phyloP scores from a whole-genome alignment of 371 early-diverging fungal species.

The Massospora cicadina region DNA sequence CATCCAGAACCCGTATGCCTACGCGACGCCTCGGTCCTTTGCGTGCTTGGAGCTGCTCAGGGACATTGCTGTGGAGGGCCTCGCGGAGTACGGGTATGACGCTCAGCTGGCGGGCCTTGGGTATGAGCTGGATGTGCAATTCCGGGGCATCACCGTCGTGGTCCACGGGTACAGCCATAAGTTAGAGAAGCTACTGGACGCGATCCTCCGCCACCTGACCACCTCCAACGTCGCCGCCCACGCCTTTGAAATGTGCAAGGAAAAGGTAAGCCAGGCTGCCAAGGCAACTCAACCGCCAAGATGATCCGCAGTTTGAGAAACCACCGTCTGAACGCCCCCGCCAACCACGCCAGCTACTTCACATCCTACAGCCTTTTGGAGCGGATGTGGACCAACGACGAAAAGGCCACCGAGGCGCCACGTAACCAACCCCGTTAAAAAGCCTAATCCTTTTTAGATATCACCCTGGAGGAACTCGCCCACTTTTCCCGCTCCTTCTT shows the following conservation, averaged over 20 bases:
- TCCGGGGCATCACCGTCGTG: conserved; percentile 45
- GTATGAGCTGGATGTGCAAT: conserved; percentile 43
- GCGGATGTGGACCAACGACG: conserved; percentile 60
- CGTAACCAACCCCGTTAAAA: conserved; percentile 18
- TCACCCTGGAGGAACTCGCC: conserved; percentile 53
- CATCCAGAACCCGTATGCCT: conserved; percentile 12
- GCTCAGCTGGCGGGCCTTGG: conserved; percentile 72
- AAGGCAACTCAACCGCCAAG: conserved; percentile 12
- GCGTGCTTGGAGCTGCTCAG: conserved; percentile 44
- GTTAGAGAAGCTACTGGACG: conserved; percentile 41
- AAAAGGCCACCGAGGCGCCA: conserved; percentile 39
- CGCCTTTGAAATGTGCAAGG: conserved; percentile 56
- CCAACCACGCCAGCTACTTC: conserved; percentile 61
- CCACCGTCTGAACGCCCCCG: conserved; percentile 47
- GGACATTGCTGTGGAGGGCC: conserved; percentile 54
- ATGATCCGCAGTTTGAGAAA: conserved; percentile 48
- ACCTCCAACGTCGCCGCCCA: conserved; percentile 36
- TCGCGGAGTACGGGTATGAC: conserved; percentile 71
- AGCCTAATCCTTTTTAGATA: background rate
- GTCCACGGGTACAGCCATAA: conserved; percentile 78
- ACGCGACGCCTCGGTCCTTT: conserved; percentile 21
- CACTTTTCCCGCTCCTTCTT: conserved; percentile 35
- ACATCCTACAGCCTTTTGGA: conserved; percentile 55
- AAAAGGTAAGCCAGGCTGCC: conserved; percentile 20
- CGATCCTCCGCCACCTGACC: conserved; percentile 49